Percentiles rank a stretch among this genome's conserved stretches.
These are phyloP conservation scores for Trichoderma reesei DNA, from an alignment of 495 filamentous ascomycete species.

Conservation along the genomic window DNA sequence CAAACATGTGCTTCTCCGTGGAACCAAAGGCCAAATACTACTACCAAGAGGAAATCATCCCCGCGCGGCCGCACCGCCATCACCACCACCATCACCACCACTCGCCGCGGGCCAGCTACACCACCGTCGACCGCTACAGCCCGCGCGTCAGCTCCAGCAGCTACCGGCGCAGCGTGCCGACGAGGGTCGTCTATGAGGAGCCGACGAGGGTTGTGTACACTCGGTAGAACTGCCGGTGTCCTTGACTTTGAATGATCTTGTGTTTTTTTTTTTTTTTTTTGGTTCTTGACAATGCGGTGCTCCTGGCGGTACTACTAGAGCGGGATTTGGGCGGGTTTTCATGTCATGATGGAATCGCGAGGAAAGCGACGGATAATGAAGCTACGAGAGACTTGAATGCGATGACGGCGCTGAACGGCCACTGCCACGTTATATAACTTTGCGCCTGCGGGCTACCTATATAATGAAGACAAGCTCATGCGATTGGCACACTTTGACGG, in stretches of 20 bases:
- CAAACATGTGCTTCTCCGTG: constrained; percentile 35
- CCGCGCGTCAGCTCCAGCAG: constrained; percentile 28
- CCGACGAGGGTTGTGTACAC: background rate
- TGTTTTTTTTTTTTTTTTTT: background rate
- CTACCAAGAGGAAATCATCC: constrained; percentile 40
- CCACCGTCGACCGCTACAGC: constrained; percentile 15
- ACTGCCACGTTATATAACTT: background rate
- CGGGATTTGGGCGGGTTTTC: background rate
- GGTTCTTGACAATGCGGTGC: background rate
- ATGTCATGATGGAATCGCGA: background rate
- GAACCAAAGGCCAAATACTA: constrained; percentile 33
- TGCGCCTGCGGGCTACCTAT: too few relatives aligned
- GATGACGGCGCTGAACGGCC: background rate
- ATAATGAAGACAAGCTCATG: too few relatives aligned
- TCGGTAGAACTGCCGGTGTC: background rate
- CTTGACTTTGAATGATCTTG: background rate
- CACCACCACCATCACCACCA: constrained; percentile 26
- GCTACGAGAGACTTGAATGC: background rate
- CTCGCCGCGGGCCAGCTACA: constrained; percentile 18
- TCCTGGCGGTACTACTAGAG: background rate
- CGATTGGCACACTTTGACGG: too few relatives aligned
- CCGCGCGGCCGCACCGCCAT: constrained; percentile 22
- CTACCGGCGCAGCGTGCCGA: constrained; percentile 15
- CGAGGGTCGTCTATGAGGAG: constrained; percentile 1
- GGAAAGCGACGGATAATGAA: background rate